Conservation (phyloP, 257 asterid genomes). For the Knoxia roxburghii region DNA sequence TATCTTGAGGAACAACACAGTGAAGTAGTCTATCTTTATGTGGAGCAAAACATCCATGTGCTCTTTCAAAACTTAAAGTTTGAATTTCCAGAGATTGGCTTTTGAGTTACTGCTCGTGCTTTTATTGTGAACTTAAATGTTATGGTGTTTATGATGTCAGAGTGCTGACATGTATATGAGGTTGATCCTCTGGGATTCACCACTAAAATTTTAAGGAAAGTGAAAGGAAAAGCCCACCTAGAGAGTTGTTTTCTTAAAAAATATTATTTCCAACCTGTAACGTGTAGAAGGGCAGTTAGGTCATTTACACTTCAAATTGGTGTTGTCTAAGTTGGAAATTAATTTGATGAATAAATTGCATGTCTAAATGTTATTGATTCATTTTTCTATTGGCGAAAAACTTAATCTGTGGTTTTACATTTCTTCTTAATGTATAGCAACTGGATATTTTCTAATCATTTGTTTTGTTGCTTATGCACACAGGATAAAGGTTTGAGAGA, state of each 20-base stretch:
- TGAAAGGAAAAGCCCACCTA: neutral
- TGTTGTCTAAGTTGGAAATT: neutral
- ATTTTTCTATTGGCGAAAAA: neutral
- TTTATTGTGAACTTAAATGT: neutral
- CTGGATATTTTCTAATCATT: slow-evolving; percentile 15
- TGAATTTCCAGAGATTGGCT: neutral
- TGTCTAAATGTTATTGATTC: neutral
- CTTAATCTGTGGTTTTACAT: slow-evolving; percentile 13
- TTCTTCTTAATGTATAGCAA: slow-evolving; percentile 14
- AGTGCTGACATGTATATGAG: neutral
- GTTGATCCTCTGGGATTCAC: no score
- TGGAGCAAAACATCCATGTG: neutral
- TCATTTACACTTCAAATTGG: neutral
- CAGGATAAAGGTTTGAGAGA: slow-evolving; percentile 96
- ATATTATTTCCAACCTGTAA: neutral
- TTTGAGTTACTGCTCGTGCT: neutral
- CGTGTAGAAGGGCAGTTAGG: neutral
- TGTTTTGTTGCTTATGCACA: slow-evolving; percentile 25
- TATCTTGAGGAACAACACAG: neutral
- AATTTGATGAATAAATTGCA: neutral
- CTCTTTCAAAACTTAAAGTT: neutral
- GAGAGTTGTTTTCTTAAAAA: neutral
- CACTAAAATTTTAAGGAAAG: neutral
- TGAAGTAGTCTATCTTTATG: neutral
- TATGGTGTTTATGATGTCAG: neutral